A percentile compares a stretch with the other conserved stretches of the same genome.
Conservation (phyloP, 73 alveolate genomes). For the Tetrahymena thermophila region DNA sequence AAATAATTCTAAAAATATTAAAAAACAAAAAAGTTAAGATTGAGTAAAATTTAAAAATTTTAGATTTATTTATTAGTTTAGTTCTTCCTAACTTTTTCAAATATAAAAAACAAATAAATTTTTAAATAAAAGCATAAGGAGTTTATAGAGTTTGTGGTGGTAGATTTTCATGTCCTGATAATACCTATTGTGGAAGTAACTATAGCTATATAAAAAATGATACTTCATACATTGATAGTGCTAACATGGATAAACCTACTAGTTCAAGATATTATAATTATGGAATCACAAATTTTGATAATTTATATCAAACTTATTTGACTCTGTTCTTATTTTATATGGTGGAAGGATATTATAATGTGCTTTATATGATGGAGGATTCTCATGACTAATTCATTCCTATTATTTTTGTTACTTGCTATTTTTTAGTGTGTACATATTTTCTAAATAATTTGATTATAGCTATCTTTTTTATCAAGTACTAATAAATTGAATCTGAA, state of each 20-base stretch:
- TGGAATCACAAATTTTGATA: slow-evolving; percentile 24
- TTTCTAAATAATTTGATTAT: not conserved
- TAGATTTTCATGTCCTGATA: not conserved
- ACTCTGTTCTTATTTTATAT: not conserved
- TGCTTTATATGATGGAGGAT: slow-evolving; percentile 11
- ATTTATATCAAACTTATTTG: slow-evolving; percentile 5
- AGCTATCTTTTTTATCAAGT: not conserved
- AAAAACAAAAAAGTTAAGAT: too few species aligned
- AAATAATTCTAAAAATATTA: too few species aligned
- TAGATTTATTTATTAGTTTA: too few species aligned
- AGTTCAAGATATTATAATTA: not conserved
- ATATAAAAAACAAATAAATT: too few species aligned
- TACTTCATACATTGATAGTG: not conserved
- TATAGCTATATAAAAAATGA: not conserved
- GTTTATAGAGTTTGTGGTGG: not conserved
- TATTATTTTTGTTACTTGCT: not conserved
- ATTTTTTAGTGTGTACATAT: not conserved
- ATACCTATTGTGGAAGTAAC: not conserved
- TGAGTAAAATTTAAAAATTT: too few species aligned
- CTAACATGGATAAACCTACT: not conserved
- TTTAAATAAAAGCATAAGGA: not conserved
- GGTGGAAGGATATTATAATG: slow-evolving; percentile 21
- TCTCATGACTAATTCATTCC: slow-evolving; percentile 18
- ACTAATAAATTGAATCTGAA: not conserved
- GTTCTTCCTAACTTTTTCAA: too few species aligned